Conservation (phyloP, 345 rosid species). For the Sisymbrium altissimum region DNA sequence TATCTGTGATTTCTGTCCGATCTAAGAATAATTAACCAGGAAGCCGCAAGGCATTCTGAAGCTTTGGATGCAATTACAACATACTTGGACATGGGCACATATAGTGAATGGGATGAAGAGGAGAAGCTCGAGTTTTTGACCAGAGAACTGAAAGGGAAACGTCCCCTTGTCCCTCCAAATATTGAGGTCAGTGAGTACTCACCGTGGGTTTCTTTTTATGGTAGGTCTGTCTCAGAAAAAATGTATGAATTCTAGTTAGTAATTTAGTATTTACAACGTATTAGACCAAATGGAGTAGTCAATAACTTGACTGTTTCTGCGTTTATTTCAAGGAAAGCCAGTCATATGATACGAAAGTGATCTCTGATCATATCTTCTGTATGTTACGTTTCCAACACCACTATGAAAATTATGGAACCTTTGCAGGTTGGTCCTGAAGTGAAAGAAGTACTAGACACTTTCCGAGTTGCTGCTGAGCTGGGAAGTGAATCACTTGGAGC, state of each 20-base stretch:
- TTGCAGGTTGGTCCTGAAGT: slow-evolving; percentile 79
- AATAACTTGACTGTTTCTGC: neutral
- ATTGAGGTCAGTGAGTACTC: slow-evolving; percentile 54
- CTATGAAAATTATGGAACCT: neutral
- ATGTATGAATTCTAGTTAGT: neutral
- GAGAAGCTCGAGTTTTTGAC: slow-evolving; percentile 79
- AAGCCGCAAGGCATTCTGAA: slow-evolving; percentile 86
- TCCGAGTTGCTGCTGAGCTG: slow-evolving; percentile 90
- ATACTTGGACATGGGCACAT: slow-evolving; percentile 90
- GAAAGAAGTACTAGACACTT: slow-evolving; percentile 87
- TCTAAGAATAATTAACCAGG: slow-evolving; percentile 44
- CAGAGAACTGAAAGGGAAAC: slow-evolving; percentile 85
- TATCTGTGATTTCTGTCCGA: neutral
- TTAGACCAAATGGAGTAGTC: neutral
- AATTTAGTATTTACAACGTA: too few relatives aligned
- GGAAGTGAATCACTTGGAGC: slow-evolving; percentile 97
- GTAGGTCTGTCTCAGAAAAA: neutral
- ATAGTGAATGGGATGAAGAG: slow-evolving; percentile 96
- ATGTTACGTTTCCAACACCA: neutral
- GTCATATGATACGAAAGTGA: neutral
- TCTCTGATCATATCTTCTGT: neutral
- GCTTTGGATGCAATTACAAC: slow-evolving; percentile 79
- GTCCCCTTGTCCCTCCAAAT: slow-evolving; percentile 80
- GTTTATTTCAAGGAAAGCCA: neutral
- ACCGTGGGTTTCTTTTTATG: slow-evolving; percentile 4